Evolutionary conservation across 202 grass and related monocot species (phyloP), one percentile per base, ranked within the genome.

Genomic region (Panicum hallii): DNA sequence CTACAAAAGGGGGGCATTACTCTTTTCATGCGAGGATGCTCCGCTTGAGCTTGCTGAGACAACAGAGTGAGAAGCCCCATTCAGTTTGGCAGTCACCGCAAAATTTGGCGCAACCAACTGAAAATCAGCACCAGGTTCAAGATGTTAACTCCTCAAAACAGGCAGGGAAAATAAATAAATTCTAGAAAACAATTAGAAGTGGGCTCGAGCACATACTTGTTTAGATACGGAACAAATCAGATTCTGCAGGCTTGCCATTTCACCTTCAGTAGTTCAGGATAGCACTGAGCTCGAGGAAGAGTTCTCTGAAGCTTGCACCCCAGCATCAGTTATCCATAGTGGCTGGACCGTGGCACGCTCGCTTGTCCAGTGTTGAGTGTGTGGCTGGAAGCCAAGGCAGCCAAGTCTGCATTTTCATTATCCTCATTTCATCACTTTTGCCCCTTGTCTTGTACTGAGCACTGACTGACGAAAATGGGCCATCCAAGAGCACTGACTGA

Each of bases 191-290:
- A 20, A 22, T 41, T 43, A 77, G 10, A 72, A 79, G 64, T 22
- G 14, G 14, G 54, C 6, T 77, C 16, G 67, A 74, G 50, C 14
- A 62, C 63, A 46, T 67, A 95, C 92, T 81, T 91, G 92, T 77
- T 93, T 94, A 55, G 90, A 90, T 62, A 91, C 68, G 11, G 90
- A 91, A 42, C 86, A 83, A 57, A 93, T 84, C 82, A 86, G 69
- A 69, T 74, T 83, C 64, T 83, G 89, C 42, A 90, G 40, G 79
- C 87, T 86, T 76, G 90, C 95, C 95, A 95, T 97, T 90, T 84
- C 41, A 36, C 20, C 74, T 66, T 64, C 17, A 12, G 50, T 28
- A 46, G 32, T 60, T 60, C 16, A 70, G 67, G 22, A 3, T 34
- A 73, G 32, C 26, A 63, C 43, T 60, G 54, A 80, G 36, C 72